Base-by-base conservation (phyloP, 345 rosid species). In the Hibiscus syriacus region DNA sequence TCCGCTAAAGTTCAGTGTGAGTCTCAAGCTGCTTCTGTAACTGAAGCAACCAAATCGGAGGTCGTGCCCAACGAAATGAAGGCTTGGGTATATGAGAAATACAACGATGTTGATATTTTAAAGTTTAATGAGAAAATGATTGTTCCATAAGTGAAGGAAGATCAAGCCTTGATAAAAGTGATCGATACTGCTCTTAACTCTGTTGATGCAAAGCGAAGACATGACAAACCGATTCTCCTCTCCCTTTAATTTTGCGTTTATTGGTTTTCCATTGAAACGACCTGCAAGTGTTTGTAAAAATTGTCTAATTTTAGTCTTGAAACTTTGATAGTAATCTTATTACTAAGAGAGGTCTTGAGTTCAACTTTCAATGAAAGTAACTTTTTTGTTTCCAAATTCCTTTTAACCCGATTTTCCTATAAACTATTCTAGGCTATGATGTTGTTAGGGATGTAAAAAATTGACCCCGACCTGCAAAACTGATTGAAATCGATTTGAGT, bases 381-480 rank as follows among this genome's bases (percentile, higher is more conserved):
- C 0, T 32, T 0, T 32, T 4, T 34, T 34, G 38, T 2, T 34
- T 2, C 5, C 7, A 1, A 34, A 34, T 34, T 34, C 38, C 38
- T 34, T 68, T 19, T 53, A 52, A 73, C 9, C 49, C 68, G 23
- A 56, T 53, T 72, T 62, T 19, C 59, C 41, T 70, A 58, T 68
- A 92, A 97, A 92, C 97, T 61, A 92, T 92, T 72, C 98, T 93
- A 66, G 97, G 98, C 50, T 92, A 92, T 54, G 96, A 92, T 67
- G 97, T 92, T 19, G 85, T 93, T 10, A 97, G 98, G n/a, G n/a
- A n/a, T n/a, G n/a, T n/a, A n/a, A n/a, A n/a, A n/a, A n/a, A n/a
- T n/a, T n/a, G n/a, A n/a, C n/a, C n/a, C n/a, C n/a, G n/a, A n/a
- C n/a, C n/a, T n/a, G n/a, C n/a, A n/a, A n/a, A n/a, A n/a, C n/a